Percentiles rank a stretch among this genome's conserved stretches.
These are phyloP conservation scores for Colletotrichum coccodes DNA, from an alignment of 2,329 filamentous ascomycete species.

Conservation along the genomic window DNA sequence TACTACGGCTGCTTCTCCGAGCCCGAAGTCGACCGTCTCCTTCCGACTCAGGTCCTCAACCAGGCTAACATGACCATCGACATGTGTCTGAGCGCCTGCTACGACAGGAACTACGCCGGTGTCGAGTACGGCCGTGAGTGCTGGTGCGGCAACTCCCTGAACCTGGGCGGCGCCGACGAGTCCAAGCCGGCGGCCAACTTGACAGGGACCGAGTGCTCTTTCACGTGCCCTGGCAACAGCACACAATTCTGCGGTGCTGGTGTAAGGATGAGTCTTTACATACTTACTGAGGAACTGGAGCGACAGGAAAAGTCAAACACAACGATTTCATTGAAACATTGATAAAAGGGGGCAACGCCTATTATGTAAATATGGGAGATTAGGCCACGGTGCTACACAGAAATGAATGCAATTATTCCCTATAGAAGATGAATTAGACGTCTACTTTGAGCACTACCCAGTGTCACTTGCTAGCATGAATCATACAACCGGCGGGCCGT, in stretches of 20 bases:
- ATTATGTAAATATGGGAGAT: conserved; percentile 1
- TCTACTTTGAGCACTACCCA: neutral
- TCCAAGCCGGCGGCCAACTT: conserved; percentile 31
- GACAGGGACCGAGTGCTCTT: conserved; percentile 29
- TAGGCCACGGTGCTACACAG: neutral
- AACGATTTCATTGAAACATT: neutral
- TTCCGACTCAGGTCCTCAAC: conserved; percentile 42
- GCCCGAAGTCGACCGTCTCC: conserved; percentile 44
- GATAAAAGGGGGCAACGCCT: neutral
- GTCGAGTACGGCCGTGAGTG: conserved; percentile 37
- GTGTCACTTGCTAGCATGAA: too few relatives aligned
- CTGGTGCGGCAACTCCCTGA: conserved; percentile 38
- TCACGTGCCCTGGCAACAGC: conserved; percentile 31
- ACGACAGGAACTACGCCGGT: conserved; percentile 32
- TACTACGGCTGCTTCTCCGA: conserved; percentile 49
- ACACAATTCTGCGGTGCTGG: conserved; percentile 36
- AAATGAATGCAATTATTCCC: conserved; percentile 8
- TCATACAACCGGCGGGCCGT: too few relatives aligned
- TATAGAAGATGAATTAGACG: neutral
- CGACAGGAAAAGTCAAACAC: neutral
- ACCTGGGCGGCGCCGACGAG: conserved; percentile 33
- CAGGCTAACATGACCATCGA: conserved; percentile 36
- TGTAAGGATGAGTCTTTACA: conserved; percentile 44
- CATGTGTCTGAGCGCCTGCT: conserved; percentile 33
- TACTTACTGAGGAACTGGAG: conserved; percentile 23